A percentile compares a stretch with the other conserved stretches of the same genome.
These are phyloP conservation scores for Agrocybe praecox DNA, from an alignment of 768 basidiomycete species.

Conservation along the genomic window DNA sequence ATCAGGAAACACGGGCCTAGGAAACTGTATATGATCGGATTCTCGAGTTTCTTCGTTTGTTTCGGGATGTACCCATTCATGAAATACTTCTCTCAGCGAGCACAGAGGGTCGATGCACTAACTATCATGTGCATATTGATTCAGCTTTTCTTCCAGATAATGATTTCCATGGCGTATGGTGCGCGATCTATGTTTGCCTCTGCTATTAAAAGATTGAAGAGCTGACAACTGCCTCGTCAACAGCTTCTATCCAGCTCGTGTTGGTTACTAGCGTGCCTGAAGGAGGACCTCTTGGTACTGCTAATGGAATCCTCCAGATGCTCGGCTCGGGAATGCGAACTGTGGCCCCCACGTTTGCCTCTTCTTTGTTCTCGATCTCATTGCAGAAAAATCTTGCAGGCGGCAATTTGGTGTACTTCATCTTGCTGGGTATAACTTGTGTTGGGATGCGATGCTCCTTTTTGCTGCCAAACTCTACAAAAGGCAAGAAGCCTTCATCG, in stretches of 20 bases:
- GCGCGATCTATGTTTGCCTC: conserved; percentile 11
- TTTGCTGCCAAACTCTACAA: too few species aligned
- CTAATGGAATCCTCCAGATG: conserved; percentile 60
- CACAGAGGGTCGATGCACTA: conserved; percentile 31
- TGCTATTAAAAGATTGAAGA: background rate
- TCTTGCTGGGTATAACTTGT: conserved; percentile 30
- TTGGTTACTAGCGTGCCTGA: conserved; percentile 45
- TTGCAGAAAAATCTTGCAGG: conserved; percentile 43
- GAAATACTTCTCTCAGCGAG: conserved; percentile 32
- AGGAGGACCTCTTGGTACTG: conserved; percentile 46
- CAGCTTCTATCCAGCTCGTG: conserved; percentile 51
- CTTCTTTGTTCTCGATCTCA: conserved; percentile 60
- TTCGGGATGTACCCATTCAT: conserved; percentile 35
- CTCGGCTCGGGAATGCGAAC: conserved; percentile 48
- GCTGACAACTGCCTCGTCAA: conserved; percentile 4
- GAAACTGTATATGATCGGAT: conserved; percentile 35
- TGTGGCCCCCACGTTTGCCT: conserved; percentile 53
- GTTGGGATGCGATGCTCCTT: conserved; percentile 19
- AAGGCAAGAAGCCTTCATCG: too few species aligned
- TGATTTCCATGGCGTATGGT: conserved; percentile 38
- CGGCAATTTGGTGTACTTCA: conserved; percentile 45
- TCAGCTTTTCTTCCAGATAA: conserved; percentile 31
- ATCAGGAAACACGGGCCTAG: conserved; percentile 18
- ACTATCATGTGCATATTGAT: conserved; percentile 32
- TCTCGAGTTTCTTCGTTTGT: conserved; percentile 25